Conservation (phyloP, 768 basidiomycete species). For the Macrocybe gigantea region DNA sequence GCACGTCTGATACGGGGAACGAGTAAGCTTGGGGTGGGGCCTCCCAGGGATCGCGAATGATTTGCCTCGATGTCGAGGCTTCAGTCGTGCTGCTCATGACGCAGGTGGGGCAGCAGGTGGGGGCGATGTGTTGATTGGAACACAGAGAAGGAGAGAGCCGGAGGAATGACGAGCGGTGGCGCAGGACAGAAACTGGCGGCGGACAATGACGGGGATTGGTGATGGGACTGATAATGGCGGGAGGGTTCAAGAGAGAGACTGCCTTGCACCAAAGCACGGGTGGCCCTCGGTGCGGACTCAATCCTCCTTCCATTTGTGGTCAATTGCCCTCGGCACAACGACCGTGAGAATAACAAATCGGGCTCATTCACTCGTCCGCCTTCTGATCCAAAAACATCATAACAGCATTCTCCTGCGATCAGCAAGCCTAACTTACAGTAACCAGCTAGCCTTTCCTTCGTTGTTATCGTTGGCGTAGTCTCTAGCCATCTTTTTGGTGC, state of each 20-base stretch:
- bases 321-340: too few species aligned
- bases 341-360: too few species aligned
- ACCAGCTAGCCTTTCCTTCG: too few species aligned
- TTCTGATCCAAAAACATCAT: too few species aligned
- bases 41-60: conserved; percentile 15
- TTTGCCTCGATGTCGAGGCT: conserved; percentile 8
- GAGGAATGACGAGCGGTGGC: conserved; percentile 5
- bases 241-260: conserved; percentile 14
- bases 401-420: too few species aligned
- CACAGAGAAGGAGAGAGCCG: conserved; percentile 3
- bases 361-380: too few species aligned
- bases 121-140: conserved; percentile 5
- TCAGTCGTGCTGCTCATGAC: conserved; percentile 6
- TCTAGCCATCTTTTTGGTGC: too few species aligned
- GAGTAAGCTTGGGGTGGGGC: conserved; percentile 14
- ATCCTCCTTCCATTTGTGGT: too few species aligned
- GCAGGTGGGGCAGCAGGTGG: conserved; percentile 4
- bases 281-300: conserved; percentile 13
- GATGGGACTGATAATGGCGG: conserved; percentile 12
- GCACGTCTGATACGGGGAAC: conserved; percentile 33
- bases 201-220: conserved; percentile 2
- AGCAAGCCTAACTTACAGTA: too few species aligned
- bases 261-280: conserved; percentile 24
- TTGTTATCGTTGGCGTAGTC: too few species aligned
- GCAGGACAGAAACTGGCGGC: conserved; percentile 2